A percentile compares a stretch with the other conserved stretches of the same genome.
Evolutionary conservation across 805 yeast species (phyloP).

Genomic region (Metschnikowia arizonensis): DNA sequence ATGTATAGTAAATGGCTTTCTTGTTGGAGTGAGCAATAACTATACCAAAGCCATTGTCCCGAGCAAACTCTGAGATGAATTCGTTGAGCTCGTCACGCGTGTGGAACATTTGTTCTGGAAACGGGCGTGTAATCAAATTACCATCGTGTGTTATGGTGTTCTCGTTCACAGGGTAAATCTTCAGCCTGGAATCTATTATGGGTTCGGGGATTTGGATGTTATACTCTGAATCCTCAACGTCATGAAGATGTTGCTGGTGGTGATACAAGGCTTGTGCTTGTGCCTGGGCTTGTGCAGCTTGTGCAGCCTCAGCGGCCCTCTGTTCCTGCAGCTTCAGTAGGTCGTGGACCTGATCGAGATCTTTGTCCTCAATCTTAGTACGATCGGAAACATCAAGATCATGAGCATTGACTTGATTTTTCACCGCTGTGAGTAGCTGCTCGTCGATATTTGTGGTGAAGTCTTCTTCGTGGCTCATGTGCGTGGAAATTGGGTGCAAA

Average conservation of each 20-base stretch:
- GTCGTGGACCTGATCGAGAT: constrained; percentile 12
- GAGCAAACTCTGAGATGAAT: constrained; percentile 52
- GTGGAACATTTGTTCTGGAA: constrained; percentile 50
- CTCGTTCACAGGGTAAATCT: constrained; percentile 42
- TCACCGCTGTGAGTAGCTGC: constrained; percentile 38
- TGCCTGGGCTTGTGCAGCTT: constrained; percentile 13
- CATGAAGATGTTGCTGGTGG: constrained; percentile 21
- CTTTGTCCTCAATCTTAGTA: constrained; percentile 30
- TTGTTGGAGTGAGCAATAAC: constrained; percentile 57
- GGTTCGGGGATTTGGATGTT: constrained; percentile 47
- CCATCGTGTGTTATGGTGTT: constrained; percentile 48
- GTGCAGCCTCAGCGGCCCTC: constrained; percentile 15
- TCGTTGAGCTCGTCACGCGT: constrained; percentile 48
- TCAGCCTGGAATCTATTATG: constrained; percentile 39
- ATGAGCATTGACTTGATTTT: constrained; percentile 22
- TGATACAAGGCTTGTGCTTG: constrained; percentile 20
- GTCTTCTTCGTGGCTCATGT: constrained; percentile 27
- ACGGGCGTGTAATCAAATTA: constrained; percentile 50
- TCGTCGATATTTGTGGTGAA: constrained; percentile 39
- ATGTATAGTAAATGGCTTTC: constrained; percentile 56
- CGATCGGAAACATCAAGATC: constrained; percentile 27
- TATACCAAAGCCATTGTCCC: constrained; percentile 55
- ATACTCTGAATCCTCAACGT: constrained; percentile 32
- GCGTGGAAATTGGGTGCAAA: constrained; percentile 16
- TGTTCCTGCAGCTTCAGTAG: constrained; percentile 16